These are phyloP conservation scores for Rhodamnia rubescens DNA, from an alignment of 345 rosid genomes.

Conservation along the genomic window DNA sequence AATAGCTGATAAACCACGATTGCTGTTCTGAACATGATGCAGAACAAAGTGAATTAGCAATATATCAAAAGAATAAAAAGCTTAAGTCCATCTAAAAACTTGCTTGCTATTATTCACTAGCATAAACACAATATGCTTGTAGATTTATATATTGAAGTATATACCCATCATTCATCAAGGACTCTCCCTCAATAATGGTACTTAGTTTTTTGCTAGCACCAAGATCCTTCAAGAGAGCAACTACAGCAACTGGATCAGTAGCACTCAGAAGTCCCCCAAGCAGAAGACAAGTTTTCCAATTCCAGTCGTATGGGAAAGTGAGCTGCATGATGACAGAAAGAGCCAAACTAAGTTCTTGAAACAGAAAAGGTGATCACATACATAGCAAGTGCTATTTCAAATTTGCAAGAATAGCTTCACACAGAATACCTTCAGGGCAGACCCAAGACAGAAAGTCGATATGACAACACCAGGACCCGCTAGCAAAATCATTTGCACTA, in stretches of 20 bases:
- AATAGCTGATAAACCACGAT: slow-evolving; percentile 93
- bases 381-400: neutral
- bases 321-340: slow-evolving; percentile 31
- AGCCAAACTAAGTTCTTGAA: neutral
- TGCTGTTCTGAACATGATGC: slow-evolving; percentile 54
- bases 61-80: neutral
- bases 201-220: slow-evolving; percentile 95
- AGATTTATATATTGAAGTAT: neutral
- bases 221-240: slow-evolving; percentile 87
- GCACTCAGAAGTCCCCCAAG: slow-evolving; percentile 98
- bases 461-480: slow-evolving; percentile 96
- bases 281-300: slow-evolving; percentile 83
- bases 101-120: neutral
- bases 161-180: slow-evolving; percentile 99
- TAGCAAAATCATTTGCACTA: slow-evolving; percentile 82
- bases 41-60: neutral
- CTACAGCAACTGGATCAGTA: slow-evolving; percentile 98
- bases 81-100: neutral
- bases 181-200: slow-evolving; percentile 95
- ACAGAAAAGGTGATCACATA: neutral
- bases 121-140: neutral
- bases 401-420: neutral
- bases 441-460: slow-evolving; percentile 71
- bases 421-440: slow-evolving; percentile 57
- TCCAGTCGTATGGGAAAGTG: slow-evolving; percentile 81